Base-by-base conservation (phyloP, 2,329 filamentous ascomycete genomes). In the Akanthomyces muscarius region DNA sequence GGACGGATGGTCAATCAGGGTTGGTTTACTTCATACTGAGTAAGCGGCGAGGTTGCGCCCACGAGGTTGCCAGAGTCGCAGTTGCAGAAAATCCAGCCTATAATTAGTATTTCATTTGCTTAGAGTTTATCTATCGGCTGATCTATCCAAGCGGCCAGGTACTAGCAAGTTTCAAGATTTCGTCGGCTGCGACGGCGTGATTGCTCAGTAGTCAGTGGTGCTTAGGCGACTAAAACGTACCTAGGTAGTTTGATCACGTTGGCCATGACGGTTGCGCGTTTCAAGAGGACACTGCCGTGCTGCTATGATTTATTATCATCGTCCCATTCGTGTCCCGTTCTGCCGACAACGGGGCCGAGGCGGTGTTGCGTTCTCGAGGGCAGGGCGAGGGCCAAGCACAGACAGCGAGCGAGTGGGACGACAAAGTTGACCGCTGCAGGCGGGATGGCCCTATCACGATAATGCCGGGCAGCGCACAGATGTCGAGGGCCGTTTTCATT, bases 401-500 rank as follows among this genome's bases (percentile, higher is more conserved):
- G 48, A 36, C 21, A 10, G 21, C 25, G 25, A 36, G 10, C 7
- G 33, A 11, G 33, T 7, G 33, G 33, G 33, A 10, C 48, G 21
- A 41, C 18, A 21, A 14, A n/a, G 38, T 61, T 52, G 38, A 36
- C 36, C 47, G 25, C 45, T 36, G 58, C 38, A 36, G 30, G 36
- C 25, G 16, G 25, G 38, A n/a, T 11, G 23, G 36, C 18, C 38
- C 28, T 42, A 45, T 61, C 58, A 53, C 48, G 38, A 61, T 61
- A 53, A 51, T 61, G 58, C 58, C 41, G 58, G 18, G 57, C 38
- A 30, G 38, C 38, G 58, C 58, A 61, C 58, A 61, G 58, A 61
- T 61, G 48, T 50, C 11, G 18, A 44, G 7, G 47, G 6, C 58
- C 58, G 58, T 53, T 52, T 59, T 30, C n/a, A 21, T 41, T 52